These are phyloP conservation scores for Ceratocystis smalleyi DNA, from an alignment of 2,329 filamentous ascomycete species.

Conservation along the genomic window DNA sequence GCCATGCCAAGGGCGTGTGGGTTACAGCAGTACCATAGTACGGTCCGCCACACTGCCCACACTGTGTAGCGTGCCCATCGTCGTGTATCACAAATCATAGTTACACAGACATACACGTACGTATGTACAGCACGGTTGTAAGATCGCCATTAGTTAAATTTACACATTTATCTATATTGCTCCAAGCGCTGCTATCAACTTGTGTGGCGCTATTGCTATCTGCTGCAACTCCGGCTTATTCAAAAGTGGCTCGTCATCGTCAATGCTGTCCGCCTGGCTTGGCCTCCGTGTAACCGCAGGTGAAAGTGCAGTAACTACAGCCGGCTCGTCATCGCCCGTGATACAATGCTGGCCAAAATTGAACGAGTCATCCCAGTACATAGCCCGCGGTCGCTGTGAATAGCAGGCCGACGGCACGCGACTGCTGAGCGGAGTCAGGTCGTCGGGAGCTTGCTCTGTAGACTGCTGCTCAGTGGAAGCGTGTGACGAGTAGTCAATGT, in stretches of 20 bases:
- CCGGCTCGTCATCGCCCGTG: conserved; percentile 7
- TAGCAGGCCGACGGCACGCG: not conserved
- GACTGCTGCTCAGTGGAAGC: too few relatives aligned
- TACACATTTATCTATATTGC: not conserved
- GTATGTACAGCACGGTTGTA: not conserved
- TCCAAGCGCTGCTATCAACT: not conserved
- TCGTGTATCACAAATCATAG: not conserved
- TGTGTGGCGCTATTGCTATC: not conserved
- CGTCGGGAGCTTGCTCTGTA: not conserved
- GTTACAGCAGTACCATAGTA: too few relatives aligned
- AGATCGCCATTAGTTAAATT: not conserved
- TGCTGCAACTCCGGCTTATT: not conserved
- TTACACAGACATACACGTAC: not conserved
- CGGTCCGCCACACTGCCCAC: not conserved
- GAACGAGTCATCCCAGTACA: not conserved
- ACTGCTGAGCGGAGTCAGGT: not conserved
- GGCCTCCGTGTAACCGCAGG: not conserved
- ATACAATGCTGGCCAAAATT: not conserved
- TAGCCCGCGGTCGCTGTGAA: not conserved
- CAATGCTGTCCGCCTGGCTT: conserved; percentile 2
- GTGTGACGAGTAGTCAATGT: too few relatives aligned
- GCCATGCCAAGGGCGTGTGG: not conserved
- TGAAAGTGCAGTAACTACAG: conserved; percentile 4
- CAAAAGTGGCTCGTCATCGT: not conserved
- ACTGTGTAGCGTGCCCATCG: not conserved